Percentiles rank a stretch among this genome's conserved stretches.
Conservation (phyloP, 1,284 basidiomycete genomes). For the Tylopilus sp. region DNA sequence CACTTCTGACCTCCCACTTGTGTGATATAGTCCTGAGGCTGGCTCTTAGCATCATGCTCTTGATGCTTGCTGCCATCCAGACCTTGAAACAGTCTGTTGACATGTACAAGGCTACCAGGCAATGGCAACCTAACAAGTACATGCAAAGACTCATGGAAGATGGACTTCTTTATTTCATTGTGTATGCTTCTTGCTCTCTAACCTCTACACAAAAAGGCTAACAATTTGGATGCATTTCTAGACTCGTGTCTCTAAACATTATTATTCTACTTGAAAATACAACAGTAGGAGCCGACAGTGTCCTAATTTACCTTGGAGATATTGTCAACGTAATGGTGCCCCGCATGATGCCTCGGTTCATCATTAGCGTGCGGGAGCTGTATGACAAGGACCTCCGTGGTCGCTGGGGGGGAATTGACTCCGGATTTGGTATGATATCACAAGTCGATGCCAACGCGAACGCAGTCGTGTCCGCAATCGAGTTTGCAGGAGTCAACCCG, state of each 20-base stretch:
- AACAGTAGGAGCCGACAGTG: not conserved
- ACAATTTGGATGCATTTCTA: not conserved
- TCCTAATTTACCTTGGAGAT: not conserved
- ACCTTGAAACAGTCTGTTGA: not conserved
- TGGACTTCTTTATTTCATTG: slow-evolving; percentile 3
- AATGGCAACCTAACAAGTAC: slow-evolving; percentile 4
- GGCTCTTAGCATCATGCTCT: not conserved
- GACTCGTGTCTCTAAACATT: not conserved
- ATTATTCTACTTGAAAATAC: not conserved
- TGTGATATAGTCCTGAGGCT: not conserved
- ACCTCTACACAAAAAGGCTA: not conserved
- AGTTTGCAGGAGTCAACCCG: not conserved
- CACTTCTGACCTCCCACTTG: not conserved
- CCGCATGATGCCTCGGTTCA: not conserved
- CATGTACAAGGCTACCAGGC: not conserved
- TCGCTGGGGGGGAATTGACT: not conserved
- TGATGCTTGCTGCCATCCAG: not conserved
- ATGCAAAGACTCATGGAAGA: not conserved
- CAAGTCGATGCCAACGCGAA: not conserved
- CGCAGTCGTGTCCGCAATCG: not conserved
- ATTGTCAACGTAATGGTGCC: not conserved
- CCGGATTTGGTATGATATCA: not conserved
- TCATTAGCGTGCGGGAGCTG: not conserved
- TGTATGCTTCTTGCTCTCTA: not conserved
- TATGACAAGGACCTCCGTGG: not conserved